Evolutionary conservation across 495 filamentous ascomycete genomes (phyloP), one percentile per base, ranked within the genome.

Genomic region (Niebla homalea): DNA sequence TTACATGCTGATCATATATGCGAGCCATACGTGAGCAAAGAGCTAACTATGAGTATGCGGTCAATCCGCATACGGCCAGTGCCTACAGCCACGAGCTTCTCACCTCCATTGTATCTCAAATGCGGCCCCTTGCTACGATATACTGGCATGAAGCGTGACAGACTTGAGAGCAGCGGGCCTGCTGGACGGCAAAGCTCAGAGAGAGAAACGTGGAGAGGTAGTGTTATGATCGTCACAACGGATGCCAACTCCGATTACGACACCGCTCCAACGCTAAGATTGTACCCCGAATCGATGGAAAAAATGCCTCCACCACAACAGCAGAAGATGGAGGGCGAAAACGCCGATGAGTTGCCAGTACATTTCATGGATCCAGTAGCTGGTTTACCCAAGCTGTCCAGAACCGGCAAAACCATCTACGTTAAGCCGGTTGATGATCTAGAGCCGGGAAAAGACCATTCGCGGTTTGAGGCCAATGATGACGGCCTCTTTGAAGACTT

Each of bases 51-150:
- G 54, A 53, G 56, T 60, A 60, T 58, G 63, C 63, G 63, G 62
- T 54, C 54, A 45, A 56, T 64, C 63, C 63, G 63, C 60, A 55
- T 62, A 55, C 57, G 53, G 8, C 51, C 64, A 46, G 57, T 56
- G 55, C 60, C 59, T 75, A 73, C 66, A 42, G 72, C 74, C 36
- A 85, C 87, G 23, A 72, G 70, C 50, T 98, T 95, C 67, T 81
- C 82, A 48, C 92, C 92, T 12, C 73, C 76, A 12, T 67, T 98
- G 5, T 88, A 86, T 62, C 71, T 98, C 41, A 87, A 86, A 64
- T 90, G 89, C 60, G 92, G 92, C 4, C 92, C 92, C 15, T 69
- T 97, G 39, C 69, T 98, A 48, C 77, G 93, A 29, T 98, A 89
- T 64, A 85, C 81, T 42, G 92, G 93, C n/a, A 72, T 95, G 35